Evolutionary conservation across 2,329 filamentous ascomycete genomes (phyloP).

Genomic region (Verticillium dahliae): DNA sequence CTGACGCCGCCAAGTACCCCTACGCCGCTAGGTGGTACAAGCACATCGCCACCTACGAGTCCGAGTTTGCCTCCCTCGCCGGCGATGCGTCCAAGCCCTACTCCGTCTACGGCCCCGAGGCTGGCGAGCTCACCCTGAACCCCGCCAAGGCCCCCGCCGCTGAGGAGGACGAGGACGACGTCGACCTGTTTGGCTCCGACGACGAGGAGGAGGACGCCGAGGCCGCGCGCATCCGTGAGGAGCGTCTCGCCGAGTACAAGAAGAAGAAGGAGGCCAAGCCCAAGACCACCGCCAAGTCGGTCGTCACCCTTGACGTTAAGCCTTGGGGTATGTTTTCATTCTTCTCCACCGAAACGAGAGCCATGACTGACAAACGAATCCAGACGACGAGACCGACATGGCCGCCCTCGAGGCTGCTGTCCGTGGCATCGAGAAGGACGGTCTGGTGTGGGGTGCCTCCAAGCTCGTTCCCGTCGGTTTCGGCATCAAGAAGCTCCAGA

Average conservation of each 20-base stretch:
- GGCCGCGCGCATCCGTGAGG: constrained; percentile 76
- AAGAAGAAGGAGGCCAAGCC: constrained; percentile 94
- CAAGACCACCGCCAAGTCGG: constrained; percentile 90
- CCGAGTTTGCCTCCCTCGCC: constrained; percentile 83
- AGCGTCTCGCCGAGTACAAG: constrained; percentile 87
- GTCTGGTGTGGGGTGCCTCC: constrained; percentile 91
- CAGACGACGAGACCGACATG: constrained; percentile 93
- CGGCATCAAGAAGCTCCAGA: constrained; percentile 99
- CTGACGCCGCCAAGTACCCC: constrained; percentile 81
- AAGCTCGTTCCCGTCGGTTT: constrained; percentile 87
- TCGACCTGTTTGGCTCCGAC: constrained; percentile 90
- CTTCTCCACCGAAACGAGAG: background rate
- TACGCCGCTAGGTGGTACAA: constrained; percentile 98
- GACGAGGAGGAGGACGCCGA: constrained; percentile 92
- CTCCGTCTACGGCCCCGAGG: constrained; percentile 87
- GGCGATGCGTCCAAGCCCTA: constrained; percentile 86
- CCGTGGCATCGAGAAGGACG: constrained; percentile 80
- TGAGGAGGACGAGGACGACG: constrained; percentile 71
- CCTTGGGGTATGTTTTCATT: constrained; percentile 78
- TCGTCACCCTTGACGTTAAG: constrained; percentile 95
- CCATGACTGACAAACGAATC: constrained; percentile 12
- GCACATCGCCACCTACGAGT: constrained; percentile 89
- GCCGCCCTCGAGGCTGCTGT: constrained; percentile 72
- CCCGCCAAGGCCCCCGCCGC: constrained; percentile 73
- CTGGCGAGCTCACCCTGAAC: constrained; percentile 70